phyloP scores from a whole-genome alignment of 2,329 filamentous ascomycete species.

The Fusarium siculi region DNA sequence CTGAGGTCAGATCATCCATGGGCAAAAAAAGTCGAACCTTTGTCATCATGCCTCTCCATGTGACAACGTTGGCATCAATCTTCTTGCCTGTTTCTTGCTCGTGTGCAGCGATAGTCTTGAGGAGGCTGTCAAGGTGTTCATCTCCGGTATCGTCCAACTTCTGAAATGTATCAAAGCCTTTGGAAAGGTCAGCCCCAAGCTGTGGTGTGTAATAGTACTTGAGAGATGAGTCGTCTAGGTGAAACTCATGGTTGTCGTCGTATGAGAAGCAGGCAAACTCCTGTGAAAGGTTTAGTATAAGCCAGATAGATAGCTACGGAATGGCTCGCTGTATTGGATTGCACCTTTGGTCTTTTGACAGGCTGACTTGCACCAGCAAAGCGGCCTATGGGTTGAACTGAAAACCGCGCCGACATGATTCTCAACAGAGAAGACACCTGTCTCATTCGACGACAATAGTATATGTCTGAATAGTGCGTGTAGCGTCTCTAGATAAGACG shows the following conservation, averaged over 20 bases:
- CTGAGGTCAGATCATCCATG: not conserved
- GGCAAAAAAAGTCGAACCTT: conserved; percentile 68
- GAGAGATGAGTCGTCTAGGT: conserved; percentile 80
- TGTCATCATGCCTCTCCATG: conserved; percentile 98
- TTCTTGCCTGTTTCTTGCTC: conserved; percentile 75
- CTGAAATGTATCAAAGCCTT: conserved; percentile 83
- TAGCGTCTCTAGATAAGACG: not conserved
- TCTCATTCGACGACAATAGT: not conserved
- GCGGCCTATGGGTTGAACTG: conserved; percentile 74
- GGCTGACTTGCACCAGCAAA: conserved; percentile 75
- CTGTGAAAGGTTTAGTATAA: conserved; percentile 53
- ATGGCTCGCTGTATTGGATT: conserved; percentile 16
- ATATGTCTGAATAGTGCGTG: not conserved
- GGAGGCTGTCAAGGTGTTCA: conserved; percentile 86
- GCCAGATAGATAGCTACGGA: not conserved
- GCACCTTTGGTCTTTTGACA: conserved; percentile 79
- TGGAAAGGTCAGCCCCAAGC: conserved; percentile 77
- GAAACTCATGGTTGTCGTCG: conserved; percentile 82
- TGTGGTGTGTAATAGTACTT: conserved; percentile 87
- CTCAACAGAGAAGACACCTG: not conserved
- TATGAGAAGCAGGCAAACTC: conserved; percentile 96
- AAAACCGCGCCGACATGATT: conserved; percentile 59
- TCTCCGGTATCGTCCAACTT: conserved; percentile 85
- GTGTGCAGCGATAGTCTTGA: conserved; percentile 78
- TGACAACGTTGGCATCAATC: conserved; percentile 82